Conservation (phyloP, 495 filamentous ascomycete species). For the Cercophora scortea region DNA sequence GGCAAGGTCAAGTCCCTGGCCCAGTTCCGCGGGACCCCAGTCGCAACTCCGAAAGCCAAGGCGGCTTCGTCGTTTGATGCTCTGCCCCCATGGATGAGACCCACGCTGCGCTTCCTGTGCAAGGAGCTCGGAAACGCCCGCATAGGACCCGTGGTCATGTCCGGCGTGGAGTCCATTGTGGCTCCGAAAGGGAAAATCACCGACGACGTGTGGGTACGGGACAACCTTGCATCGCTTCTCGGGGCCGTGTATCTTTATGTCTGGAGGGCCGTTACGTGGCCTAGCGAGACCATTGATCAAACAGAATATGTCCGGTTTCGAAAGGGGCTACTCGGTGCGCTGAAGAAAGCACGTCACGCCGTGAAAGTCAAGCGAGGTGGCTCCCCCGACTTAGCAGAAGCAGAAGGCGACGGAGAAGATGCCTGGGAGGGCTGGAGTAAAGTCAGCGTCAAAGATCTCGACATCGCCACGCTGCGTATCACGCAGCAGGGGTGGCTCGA, state of each 20-base stretch:
- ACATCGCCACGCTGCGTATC: constrained; percentile 50
- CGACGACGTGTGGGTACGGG: constrained; percentile 45
- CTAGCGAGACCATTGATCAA: constrained; percentile 26
- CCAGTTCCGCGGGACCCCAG: constrained; percentile 17
- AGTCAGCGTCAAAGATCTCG: constrained; percentile 44
- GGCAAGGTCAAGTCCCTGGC: constrained; percentile 30
- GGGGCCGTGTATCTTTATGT: constrained; percentile 63
- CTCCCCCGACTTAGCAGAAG: constrained; percentile 7
- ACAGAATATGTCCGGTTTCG: constrained; percentile 31
- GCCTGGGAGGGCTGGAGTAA: constrained; percentile 42
- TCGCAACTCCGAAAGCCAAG: neutral
- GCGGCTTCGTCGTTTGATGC: constrained; percentile 10
- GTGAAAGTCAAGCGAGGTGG: neutral
- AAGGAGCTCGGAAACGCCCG: constrained; percentile 23
- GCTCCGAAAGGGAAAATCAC: constrained; percentile 25
- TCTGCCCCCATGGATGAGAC: constrained; percentile 59
- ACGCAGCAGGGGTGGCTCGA: constrained; percentile 54
- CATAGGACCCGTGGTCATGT: constrained; percentile 35
- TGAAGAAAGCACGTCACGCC: constrained; percentile 16
- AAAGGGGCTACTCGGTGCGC: constrained; percentile 27
- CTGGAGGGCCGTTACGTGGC: constrained; percentile 32
- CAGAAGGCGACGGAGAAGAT: constrained; percentile 18
- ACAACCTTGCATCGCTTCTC: constrained; percentile 46
- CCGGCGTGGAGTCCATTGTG: constrained; percentile 36
- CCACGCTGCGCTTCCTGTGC: constrained; percentile 57